Percentiles rank a stretch among this genome's conserved stretches.
phyloP scores from a whole-genome alignment of 176 grass and related monocot species.

The Carex littledalei region DNA sequence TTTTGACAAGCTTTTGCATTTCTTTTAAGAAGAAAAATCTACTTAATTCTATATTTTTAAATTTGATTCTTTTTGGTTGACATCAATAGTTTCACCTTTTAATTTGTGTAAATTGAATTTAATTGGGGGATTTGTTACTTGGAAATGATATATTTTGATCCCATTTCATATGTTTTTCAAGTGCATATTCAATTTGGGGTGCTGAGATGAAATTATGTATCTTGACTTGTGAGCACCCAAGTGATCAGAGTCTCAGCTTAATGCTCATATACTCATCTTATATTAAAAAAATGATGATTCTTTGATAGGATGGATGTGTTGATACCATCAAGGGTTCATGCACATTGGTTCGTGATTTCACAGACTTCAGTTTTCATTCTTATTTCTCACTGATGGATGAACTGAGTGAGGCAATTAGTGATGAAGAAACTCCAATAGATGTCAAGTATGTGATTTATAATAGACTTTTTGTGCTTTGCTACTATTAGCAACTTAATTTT shows the following conservation, averaged over 20 bases:
- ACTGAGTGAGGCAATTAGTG: constrained; percentile 44
- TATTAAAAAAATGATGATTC: not conserved
- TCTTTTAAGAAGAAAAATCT: not conserved
- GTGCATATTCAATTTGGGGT: not conserved
- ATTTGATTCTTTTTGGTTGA: not conserved
- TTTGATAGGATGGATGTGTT: constrained; percentile 53
- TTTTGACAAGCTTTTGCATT: not conserved
- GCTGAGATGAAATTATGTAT: not conserved
- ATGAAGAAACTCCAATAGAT: constrained; percentile 56
- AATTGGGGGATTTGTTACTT: not conserved
- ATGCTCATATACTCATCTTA: not conserved
- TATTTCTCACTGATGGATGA: constrained; percentile 95
- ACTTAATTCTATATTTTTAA: not conserved
- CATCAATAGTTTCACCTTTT: not conserved
- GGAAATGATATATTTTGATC: not conserved
- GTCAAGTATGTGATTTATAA: constrained; percentile 52
- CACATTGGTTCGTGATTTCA: constrained; percentile 65
- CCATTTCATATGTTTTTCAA: not conserved
- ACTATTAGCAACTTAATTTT: not conserved
- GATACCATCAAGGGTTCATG: constrained; percentile 46
- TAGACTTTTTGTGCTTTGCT: not conserved
- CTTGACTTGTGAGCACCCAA: not conserved
- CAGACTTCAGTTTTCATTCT: constrained; percentile 80
- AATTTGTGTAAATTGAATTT: not conserved
- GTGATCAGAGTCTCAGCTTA: not conserved